Evolutionary conservation across 805 yeast genomes (phyloP).

Genomic region (Metahyphopichia silvanorum): DNA sequence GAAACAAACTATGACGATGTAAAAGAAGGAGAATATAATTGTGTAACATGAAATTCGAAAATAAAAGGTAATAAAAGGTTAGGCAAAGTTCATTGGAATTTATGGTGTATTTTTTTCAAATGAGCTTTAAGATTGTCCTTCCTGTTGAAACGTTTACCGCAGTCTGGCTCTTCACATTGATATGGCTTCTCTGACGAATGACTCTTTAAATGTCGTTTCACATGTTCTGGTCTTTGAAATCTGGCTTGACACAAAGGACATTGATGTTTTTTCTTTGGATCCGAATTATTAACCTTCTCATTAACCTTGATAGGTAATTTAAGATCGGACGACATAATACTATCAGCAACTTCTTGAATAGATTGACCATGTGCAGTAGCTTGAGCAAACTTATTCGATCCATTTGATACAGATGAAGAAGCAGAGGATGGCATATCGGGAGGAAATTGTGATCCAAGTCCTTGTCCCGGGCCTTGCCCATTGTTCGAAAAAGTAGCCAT

Average conservation of each 20-base stretch:
- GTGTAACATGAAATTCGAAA: too few species aligned
- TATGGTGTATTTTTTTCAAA: slow-evolving; percentile 56
- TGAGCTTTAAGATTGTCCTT: slow-evolving; percentile 61
- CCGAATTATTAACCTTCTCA: slow-evolving; percentile 32
- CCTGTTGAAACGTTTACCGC: slow-evolving; percentile 56
- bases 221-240: slow-evolving; percentile 73
- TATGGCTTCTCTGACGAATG: slow-evolving; percentile 59
- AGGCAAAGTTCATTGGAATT: too few species aligned
- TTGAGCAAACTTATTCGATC: slow-evolving; percentile 1
- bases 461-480: not conserved
- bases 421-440: not conserved
- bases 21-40: not conserved
- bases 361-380: slow-evolving; percentile 2
- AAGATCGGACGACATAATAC: slow-evolving; percentile 16
- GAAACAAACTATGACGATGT: not conserved
- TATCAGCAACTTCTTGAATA: slow-evolving; percentile 13
- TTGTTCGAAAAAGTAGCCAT: slow-evolving; percentile 25
- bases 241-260: slow-evolving; percentile 63
- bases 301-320: slow-evolving; percentile 17
- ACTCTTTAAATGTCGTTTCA: slow-evolving; percentile 58
- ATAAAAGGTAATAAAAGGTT: too few species aligned
- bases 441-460: slow-evolving; percentile 2
- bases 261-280: slow-evolving; percentile 55
- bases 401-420: not conserved
- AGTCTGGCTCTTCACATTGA: slow-evolving; percentile 48